These are phyloP conservation scores for Podaxis rugospora DNA, from an alignment of 768 basidiomycete species.

Conservation along the genomic window DNA sequence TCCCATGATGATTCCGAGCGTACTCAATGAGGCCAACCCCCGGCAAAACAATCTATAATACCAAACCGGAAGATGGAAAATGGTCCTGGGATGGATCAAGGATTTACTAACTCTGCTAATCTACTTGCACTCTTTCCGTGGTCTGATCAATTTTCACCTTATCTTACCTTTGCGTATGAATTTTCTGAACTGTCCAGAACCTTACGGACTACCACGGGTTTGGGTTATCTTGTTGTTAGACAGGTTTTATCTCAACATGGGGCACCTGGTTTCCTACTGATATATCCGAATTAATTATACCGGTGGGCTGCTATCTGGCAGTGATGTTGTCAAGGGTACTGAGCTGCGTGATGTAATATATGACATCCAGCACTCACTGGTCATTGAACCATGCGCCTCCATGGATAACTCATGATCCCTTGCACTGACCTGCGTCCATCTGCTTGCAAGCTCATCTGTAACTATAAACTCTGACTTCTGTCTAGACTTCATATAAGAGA, in stretches of 20 bases:
- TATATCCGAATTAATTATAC: not conserved
- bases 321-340: not conserved
- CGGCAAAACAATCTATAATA: not conserved
- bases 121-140: not conserved
- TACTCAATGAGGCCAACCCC: not conserved
- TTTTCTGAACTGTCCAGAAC: not conserved
- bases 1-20: not conserved
- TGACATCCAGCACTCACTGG: not conserved
- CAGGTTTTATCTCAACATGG: not conserved
- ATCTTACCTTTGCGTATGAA: not conserved
- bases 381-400: not conserved
- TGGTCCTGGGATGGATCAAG: slow-evolving; percentile 1
- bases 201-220: not conserved
- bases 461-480: not conserved
- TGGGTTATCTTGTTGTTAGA: not conserved
- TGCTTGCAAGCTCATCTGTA: not conserved
- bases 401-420: not conserved
- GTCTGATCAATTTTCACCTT: not conserved
- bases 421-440: not conserved
- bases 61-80: not conserved
- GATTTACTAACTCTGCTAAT: slow-evolving; percentile 7
- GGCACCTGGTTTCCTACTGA: not conserved
- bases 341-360: not conserved
- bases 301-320: not conserved
- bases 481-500: not conserved